Evolutionary conservation across 345 rosid genomes (phyloP).

Genomic region (Populus nigra): DNA sequence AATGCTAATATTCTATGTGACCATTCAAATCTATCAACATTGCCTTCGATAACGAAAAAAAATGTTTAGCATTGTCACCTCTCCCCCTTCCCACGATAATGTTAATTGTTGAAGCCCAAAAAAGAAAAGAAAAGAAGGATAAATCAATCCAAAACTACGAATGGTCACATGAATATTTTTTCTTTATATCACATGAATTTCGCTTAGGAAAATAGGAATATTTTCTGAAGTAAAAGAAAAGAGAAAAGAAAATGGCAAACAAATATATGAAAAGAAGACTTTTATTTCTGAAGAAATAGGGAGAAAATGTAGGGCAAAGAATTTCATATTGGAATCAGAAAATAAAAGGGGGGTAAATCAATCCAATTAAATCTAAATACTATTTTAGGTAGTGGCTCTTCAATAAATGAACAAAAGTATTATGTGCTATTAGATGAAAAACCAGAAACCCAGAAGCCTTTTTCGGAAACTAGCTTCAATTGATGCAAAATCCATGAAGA

Average conservation of each 20-base stretch:
- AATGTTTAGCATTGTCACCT: background rate
- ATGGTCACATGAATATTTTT: background rate
- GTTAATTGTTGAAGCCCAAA: background rate
- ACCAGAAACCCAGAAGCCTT: conserved; percentile 14
- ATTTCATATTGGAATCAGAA: background rate
- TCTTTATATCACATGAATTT: background rate
- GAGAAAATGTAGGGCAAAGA: background rate
- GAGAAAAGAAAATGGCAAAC: no score
- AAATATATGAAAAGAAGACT: no score
- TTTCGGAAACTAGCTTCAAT: conserved; percentile 3
- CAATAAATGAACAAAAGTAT: conserved; percentile 9
- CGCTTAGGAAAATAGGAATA: background rate
- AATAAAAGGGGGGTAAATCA: conserved; percentile 1
- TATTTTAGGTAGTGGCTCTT: conserved; percentile 11
- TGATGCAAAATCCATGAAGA: conserved; percentile 6
- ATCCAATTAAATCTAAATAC: conserved; percentile 1
- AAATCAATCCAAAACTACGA: no score
- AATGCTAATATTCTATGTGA: background rate
- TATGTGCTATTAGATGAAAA: conserved; percentile 13
- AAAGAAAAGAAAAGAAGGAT: no score
- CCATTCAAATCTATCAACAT: background rate
- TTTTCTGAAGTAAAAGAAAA: no score
- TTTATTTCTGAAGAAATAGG: background rate
- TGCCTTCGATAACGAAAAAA: background rate
- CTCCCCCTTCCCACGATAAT: background rate